phyloP scores from a whole-genome alignment of 1,284 basidiomycete genomes.

The Kalmanozyma brasiliensis region DNA sequence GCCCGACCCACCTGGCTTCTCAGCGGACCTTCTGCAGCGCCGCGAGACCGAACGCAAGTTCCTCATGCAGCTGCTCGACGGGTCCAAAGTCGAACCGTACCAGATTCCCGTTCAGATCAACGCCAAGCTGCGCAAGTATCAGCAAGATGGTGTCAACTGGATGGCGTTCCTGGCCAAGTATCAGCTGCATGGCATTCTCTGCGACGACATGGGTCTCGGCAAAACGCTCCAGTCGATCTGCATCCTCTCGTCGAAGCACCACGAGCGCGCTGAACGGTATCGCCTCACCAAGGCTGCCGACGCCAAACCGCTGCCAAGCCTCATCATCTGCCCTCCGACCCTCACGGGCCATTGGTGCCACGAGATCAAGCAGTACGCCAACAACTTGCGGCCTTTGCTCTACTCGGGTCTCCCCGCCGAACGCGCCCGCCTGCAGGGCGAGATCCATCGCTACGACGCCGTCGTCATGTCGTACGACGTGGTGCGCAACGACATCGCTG shows the following conservation, averaged over 20 bases:
- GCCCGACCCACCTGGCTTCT: conserved; percentile 92
- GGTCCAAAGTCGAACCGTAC: conserved; percentile 87
- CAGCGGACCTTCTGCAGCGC: conserved; percentile 82
- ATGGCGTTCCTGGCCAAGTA: conserved; percentile 86
- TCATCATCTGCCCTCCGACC: conserved; percentile 96
- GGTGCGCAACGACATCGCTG: conserved; percentile 90
- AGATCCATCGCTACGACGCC: conserved; percentile 73
- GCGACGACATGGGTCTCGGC: conserved; percentile 99
- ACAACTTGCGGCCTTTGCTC: conserved; percentile 83
- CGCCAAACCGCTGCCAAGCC: conserved; percentile 85
- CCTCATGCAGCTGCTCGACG: conserved; percentile 85
- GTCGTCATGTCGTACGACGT: conserved; percentile 98
- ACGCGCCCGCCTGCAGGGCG: conserved; percentile 72
- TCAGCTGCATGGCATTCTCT: conserved; percentile 96
- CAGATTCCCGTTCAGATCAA: conserved; percentile 87
- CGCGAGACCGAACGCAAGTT: conserved; percentile 87
- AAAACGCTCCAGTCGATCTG: conserved; percentile 99
- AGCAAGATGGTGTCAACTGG: conserved; percentile 99
- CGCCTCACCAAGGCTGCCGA: conserved; percentile 79
- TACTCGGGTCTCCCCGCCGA: conserved; percentile 92
- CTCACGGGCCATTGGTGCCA: conserved; percentile 97
- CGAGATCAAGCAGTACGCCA: conserved; percentile 92
- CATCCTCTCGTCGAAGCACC: conserved; percentile 92
- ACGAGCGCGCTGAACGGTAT: conserved; percentile 81
- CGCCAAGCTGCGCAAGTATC: conserved; percentile 94